phyloP scores from a whole-genome alignment of 768 basidiomycete species.

The Cyathus striatus region DNA sequence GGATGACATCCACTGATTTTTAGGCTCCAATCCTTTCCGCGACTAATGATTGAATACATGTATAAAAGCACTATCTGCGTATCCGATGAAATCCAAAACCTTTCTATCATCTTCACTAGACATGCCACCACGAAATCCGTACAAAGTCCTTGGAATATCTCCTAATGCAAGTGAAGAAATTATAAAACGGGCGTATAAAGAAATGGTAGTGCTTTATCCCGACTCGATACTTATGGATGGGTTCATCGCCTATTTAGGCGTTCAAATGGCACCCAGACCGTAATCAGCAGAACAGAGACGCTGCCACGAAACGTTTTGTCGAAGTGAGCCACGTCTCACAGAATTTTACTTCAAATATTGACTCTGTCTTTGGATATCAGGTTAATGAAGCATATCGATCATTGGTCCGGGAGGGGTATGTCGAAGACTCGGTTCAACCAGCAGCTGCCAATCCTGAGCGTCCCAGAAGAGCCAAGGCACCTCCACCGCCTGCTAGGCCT shows the following conservation, averaged over 20 bases:
- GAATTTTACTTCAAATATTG: conserved; percentile 2
- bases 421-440: conserved; percentile 8
- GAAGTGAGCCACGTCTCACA: conserved; percentile 38
- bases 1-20: conserved; percentile 8
- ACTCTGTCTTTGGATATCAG: conserved; percentile 21
- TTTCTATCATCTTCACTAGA: no score
- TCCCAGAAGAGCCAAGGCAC: no score
- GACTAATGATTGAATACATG: neutral
- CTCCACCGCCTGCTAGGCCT: no score
- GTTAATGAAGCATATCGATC: conserved; percentile 53
- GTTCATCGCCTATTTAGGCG: conserved; percentile 31
- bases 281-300: conserved; percentile 12
- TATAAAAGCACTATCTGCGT: neutral
- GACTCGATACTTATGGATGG: conserved; percentile 6
- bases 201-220: conserved; percentile 35
- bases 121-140: conserved; percentile 31
- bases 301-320: conserved; percentile 34
- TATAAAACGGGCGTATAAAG: conserved; percentile 59
- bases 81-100: no score
- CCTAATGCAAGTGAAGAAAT: conserved; percentile 42
- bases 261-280: conserved; percentile 43
- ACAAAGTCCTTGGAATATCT: conserved; percentile 41
- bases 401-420: conserved; percentile 35
- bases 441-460: conserved; percentile 5
- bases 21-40: conserved; percentile 8